Conservation (phyloP, 345 rosid species). For the Anacardium occidentale region DNA sequence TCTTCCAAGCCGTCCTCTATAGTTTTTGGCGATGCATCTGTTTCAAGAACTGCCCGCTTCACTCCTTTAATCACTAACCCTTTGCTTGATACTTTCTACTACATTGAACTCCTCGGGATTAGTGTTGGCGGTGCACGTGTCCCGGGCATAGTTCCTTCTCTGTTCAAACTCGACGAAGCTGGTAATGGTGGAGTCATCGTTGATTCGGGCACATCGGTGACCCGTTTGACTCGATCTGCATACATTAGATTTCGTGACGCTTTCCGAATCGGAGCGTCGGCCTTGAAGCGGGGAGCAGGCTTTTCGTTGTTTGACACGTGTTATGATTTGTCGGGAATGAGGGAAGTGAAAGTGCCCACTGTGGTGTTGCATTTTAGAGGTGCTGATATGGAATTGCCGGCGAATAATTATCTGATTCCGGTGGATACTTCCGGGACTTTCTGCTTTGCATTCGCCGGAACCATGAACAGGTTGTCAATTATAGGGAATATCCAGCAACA, state of each 20-base stretch:
- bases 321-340: constrained; percentile 62
- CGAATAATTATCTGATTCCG: constrained; percentile 84
- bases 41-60: constrained; percentile 67
- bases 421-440: constrained; percentile 70
- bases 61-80: constrained; percentile 78
- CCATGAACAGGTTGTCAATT: constrained; percentile 77
- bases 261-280: constrained; percentile 50
- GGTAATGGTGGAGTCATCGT: constrained; percentile 93
- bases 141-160: constrained; percentile 56
- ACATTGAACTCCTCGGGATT: constrained; percentile 74
- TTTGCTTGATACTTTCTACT: constrained; percentile 90
- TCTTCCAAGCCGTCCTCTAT: constrained; percentile 75
- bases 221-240: constrained; percentile 73
- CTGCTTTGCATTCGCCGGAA: constrained; percentile 96
- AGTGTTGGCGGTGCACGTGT: constrained; percentile 90
- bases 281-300: constrained; percentile 48
- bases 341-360: constrained; percentile 75
- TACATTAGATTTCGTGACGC: constrained; percentile 63
- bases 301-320: constrained; percentile 80
- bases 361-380: constrained; percentile 68
- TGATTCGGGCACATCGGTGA: constrained; percentile 87
- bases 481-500: constrained; percentile 97
- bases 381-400: constrained; percentile 76
- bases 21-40: constrained; percentile 73
- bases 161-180: constrained; percentile 64